These are phyloP conservation scores for Pleurotus pulmonarius DNA, from an alignment of 768 basidiomycete genomes.

Conservation along the genomic window DNA sequence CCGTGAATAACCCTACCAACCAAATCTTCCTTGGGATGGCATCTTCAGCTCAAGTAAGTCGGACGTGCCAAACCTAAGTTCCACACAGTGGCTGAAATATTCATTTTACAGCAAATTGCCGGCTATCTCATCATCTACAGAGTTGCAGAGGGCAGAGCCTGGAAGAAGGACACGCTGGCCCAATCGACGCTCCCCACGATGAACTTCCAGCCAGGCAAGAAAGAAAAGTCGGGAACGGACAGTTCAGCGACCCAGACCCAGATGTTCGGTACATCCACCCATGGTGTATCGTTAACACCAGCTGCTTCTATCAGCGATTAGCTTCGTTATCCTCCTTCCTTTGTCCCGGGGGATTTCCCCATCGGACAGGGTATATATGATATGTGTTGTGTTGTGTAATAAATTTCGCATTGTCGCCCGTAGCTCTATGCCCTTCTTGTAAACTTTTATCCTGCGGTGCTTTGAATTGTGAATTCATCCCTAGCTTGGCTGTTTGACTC, in stretches of 20 bases:
- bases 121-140: slow-evolving; percentile 45
- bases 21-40: slow-evolving; percentile 34
- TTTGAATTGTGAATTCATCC: neutral
- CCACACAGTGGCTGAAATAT: neutral
- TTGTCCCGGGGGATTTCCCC: too few species aligned
- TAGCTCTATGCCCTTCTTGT: neutral
- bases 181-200: slow-evolving; percentile 15
- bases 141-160: slow-evolving; percentile 42
- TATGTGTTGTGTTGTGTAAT: neutral
- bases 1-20: slow-evolving; percentile 32
- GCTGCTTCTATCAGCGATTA: too few species aligned
- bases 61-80: too few species aligned
- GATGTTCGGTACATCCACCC: too few species aligned
- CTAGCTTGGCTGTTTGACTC: neutral
- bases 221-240: neutral
- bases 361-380: too few species aligned
- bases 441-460: neutral
- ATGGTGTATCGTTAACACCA: too few species aligned
- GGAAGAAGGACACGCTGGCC: slow-evolving; percentile 27
- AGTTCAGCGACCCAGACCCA: neutral
- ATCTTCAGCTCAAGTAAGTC: slow-evolving; percentile 30
- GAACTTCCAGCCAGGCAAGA: slow-evolving; percentile 7
- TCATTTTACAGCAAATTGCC: slow-evolving; percentile 34
- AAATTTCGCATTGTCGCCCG: too few species aligned
- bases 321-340: too few species aligned